A percentile compares a stretch with the other conserved stretches of the same genome.
phyloP scores from a whole-genome alignment of 331 rosid species.

The Quercus phellos region DNA sequence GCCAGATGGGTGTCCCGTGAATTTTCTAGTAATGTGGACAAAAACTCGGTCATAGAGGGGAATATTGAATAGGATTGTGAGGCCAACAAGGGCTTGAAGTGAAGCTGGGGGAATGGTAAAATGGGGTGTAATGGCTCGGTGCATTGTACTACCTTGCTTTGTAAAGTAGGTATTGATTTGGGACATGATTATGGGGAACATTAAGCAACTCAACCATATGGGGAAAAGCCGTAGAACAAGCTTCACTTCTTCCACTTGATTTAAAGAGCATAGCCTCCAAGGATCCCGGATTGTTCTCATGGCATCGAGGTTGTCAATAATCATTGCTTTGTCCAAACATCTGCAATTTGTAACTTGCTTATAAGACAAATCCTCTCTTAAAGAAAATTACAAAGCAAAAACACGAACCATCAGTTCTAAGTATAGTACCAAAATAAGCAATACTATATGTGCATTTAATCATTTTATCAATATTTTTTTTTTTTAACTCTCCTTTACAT shows the following conservation, averaged over 20 bases:
- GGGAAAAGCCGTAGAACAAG: constrained; percentile 41
- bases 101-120: constrained; percentile 48
- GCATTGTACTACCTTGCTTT: constrained; percentile 54
- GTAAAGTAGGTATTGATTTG: constrained; percentile 44
- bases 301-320: constrained; percentile 35
- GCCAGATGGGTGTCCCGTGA: constrained; percentile 41
- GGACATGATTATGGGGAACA: constrained; percentile 35
- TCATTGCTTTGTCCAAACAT: constrained; percentile 39
- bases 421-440: too few relatives aligned
- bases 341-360: constrained; percentile 1
- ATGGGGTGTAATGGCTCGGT: constrained; percentile 35
- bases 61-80: constrained; percentile 29
- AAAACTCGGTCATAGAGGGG: constrained; percentile 40
- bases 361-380: too few relatives aligned
- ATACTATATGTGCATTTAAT: too few relatives aligned
- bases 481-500: too few relatives aligned
- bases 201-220: constrained; percentile 43
- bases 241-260: constrained; percentile 55
- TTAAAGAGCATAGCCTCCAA: constrained; percentile 47
- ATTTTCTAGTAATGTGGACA: constrained; percentile 26
- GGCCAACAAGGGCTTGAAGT: constrained; percentile 35
- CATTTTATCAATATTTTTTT: too few relatives aligned
- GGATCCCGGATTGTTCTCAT: constrained; percentile 21
- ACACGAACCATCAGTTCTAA: too few relatives aligned
- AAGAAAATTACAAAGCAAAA: too few relatives aligned